These are phyloP conservation scores for Fomes fomentarius DNA, from an alignment of 1,284 basidiomycete genomes.

Conservation along the genomic window DNA sequence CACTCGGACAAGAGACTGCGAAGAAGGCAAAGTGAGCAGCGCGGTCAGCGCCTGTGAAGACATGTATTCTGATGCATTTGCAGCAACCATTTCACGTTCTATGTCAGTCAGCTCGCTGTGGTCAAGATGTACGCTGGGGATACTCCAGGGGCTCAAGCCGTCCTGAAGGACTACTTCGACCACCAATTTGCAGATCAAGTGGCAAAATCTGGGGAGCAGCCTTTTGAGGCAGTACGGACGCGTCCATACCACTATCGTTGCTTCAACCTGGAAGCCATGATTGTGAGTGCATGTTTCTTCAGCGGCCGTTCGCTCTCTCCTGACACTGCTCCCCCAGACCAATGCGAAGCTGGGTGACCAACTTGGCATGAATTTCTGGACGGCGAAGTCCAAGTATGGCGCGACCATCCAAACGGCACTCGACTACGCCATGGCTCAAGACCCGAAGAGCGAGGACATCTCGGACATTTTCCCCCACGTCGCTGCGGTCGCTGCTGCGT, in stretches of 20 bases:
- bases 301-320: not conserved
- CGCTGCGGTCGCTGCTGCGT: slow-evolving; percentile 53
- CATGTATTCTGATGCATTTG: not conserved
- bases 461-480: slow-evolving; percentile 55
- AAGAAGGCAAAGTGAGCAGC: slow-evolving; percentile 54
- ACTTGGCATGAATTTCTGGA: slow-evolving; percentile 56
- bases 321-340: slow-evolving; percentile 34
- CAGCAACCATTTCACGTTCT: slow-evolving; percentile 68
- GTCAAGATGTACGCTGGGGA: slow-evolving; percentile 43
- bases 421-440: slow-evolving; percentile 52
- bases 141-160: slow-evolving; percentile 39
- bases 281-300: slow-evolving; percentile 37
- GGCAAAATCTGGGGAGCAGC: slow-evolving; percentile 58
- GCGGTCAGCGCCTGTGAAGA: not conserved
- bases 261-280: slow-evolving; percentile 72
- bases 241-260: slow-evolving; percentile 67
- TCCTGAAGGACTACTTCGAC: slow-evolving; percentile 49
- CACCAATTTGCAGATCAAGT: slow-evolving; percentile 55
- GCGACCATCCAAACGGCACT: slow-evolving; percentile 60
- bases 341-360: slow-evolving; percentile 60
- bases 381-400: slow-evolving; percentile 49
- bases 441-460: slow-evolving; percentile 48
- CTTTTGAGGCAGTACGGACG: slow-evolving; percentile 62
- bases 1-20: slow-evolving; percentile 51
- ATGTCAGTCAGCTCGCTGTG: slow-evolving; percentile 42